These are phyloP conservation scores for Epicoccum sorghinum DNA, from an alignment of 2,329 filamentous ascomycete species.

Conservation along the genomic window DNA sequence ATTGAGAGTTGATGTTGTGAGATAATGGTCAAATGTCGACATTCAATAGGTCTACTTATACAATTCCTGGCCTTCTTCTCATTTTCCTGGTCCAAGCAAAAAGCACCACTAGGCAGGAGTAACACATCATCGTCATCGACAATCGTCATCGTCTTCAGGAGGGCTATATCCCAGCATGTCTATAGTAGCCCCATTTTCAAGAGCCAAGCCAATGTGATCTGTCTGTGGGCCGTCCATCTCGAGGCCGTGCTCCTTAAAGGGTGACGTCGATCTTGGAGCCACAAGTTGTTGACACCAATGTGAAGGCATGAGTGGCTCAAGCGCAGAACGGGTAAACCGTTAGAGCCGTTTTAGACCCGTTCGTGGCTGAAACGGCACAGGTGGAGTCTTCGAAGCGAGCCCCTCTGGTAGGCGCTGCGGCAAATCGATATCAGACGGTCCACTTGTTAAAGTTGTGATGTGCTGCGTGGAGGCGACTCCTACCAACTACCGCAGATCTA, in stretches of 20 bases:
- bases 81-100: background rate
- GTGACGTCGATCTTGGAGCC: slow-evolving; percentile 41
- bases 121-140: slow-evolving; percentile 17
- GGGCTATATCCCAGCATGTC: slow-evolving; percentile 12
- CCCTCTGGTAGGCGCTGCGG: slow-evolving; percentile 17
- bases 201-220: slow-evolving; percentile 1
- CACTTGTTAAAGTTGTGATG: slow-evolving; percentile 28
- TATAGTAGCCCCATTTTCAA: slow-evolving; percentile 5
- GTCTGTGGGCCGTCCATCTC: background rate
- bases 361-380: slow-evolving; percentile 31
- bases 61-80: slow-evolving; percentile 18
- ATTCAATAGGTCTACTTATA: slow-evolving; percentile 39
- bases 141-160: slow-evolving; percentile 3
- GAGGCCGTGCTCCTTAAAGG: slow-evolving; percentile 12
- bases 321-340: slow-evolving; percentile 17
- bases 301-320: slow-evolving; percentile 26
- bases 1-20: slow-evolving; percentile 29
- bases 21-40: slow-evolving; percentile 30
- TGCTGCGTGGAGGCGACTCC: slow-evolving; percentile 10
- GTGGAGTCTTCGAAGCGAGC: slow-evolving; percentile 24
- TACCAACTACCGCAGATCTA: background rate
- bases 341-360: slow-evolving; percentile 32
- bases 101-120: slow-evolving; percentile 5
- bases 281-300: slow-evolving; percentile 30
- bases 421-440: slow-evolving; percentile 36